A percentile compares a stretch with the other conserved stretches of the same genome.
Evolutionary conservation across 1,139 yeast species (phyloP).

Genomic region (Williopsis jadinii): DNA sequence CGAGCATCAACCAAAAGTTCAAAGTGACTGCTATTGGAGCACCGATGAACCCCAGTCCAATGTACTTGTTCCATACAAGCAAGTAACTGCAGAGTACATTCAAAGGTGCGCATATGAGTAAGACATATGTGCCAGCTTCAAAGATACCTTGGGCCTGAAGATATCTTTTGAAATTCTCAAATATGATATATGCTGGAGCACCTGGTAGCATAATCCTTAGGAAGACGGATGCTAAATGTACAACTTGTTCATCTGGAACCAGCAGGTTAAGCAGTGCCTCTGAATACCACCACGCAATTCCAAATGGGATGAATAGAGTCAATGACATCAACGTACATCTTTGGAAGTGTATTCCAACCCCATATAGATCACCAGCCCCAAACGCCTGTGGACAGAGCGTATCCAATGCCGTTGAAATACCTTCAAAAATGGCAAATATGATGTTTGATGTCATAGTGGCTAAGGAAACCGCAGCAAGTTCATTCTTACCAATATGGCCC

Average conservation of each 20-base stretch:
- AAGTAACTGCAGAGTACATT: slow-evolving; percentile 56
- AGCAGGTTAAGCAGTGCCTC: slow-evolving; percentile 35
- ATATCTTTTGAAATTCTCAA: slow-evolving; percentile 67
- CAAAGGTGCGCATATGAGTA: slow-evolving; percentile 63
- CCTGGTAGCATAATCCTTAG: slow-evolving; percentile 50
- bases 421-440: slow-evolving; percentile 68
- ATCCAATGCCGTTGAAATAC: slow-evolving; percentile 67
- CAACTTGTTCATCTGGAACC: slow-evolving; percentile 45
- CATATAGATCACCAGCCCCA: slow-evolving; percentile 54
- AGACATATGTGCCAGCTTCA: slow-evolving; percentile 69
- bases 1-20: slow-evolving; percentile 65
- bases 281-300: slow-evolving; percentile 49
- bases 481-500: slow-evolving; percentile 72
- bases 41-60: slow-evolving; percentile 54
- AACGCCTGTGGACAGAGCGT: slow-evolving; percentile 74
- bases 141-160: slow-evolving; percentile 77
- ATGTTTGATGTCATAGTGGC: slow-evolving; percentile 73
- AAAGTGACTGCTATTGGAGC: slow-evolving; percentile 68
- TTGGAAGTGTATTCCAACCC: slow-evolving; percentile 61
- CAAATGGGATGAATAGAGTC: slow-evolving; percentile 50
- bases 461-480: slow-evolving; percentile 66
- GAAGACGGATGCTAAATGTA: slow-evolving; percentile 51
- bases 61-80: slow-evolving; percentile 59
- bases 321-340: slow-evolving; percentile 54
- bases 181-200: slow-evolving; percentile 64